phyloP scores from a whole-genome alignment of 805 yeast genomes.

The Metschnikowia santaceciliae region DNA sequence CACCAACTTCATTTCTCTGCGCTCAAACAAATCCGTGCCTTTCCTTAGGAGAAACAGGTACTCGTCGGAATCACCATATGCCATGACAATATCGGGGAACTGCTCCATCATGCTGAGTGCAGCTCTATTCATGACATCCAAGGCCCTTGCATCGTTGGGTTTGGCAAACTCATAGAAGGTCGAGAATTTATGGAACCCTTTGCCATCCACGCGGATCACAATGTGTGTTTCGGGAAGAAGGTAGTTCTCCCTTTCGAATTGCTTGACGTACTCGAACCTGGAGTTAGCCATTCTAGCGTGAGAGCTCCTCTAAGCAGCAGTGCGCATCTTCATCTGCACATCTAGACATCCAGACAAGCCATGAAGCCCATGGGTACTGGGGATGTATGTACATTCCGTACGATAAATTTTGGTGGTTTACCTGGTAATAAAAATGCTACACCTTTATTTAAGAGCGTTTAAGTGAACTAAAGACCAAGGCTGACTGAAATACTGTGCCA shows the following conservation, averaged over 20 bases:
- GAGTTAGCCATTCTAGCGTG: slow-evolving; percentile 66
- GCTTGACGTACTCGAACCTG: slow-evolving; percentile 79
- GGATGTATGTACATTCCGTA: background rate
- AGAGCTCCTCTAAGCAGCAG: background rate
- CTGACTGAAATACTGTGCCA: too few relatives aligned
- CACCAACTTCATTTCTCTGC: slow-evolving; percentile 78
- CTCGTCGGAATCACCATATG: slow-evolving; percentile 96
- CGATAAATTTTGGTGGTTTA: too few relatives aligned
- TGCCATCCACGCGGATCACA: slow-evolving; percentile 85
- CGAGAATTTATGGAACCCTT: slow-evolving; percentile 88
- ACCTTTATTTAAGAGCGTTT: too few relatives aligned
- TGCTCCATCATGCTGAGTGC: slow-evolving; percentile 62
- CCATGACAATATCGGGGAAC: slow-evolving; percentile 70
- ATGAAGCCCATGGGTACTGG: background rate
- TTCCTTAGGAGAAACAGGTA: slow-evolving; percentile 74
- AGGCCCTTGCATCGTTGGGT: slow-evolving; percentile 82
- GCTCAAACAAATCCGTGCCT: slow-evolving; percentile 66
- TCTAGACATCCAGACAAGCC: background rate
- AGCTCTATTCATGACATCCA: slow-evolving; percentile 75
- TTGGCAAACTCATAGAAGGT: slow-evolving; percentile 69
- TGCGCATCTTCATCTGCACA: background rate
- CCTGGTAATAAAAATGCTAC: too few relatives aligned
- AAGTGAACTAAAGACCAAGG: background rate
- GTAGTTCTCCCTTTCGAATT: slow-evolving; percentile 69
- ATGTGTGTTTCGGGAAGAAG: slow-evolving; percentile 79